phyloP scores from a whole-genome alignment of 495 filamentous ascomycete genomes.

The Oidiodendron maius region DNA sequence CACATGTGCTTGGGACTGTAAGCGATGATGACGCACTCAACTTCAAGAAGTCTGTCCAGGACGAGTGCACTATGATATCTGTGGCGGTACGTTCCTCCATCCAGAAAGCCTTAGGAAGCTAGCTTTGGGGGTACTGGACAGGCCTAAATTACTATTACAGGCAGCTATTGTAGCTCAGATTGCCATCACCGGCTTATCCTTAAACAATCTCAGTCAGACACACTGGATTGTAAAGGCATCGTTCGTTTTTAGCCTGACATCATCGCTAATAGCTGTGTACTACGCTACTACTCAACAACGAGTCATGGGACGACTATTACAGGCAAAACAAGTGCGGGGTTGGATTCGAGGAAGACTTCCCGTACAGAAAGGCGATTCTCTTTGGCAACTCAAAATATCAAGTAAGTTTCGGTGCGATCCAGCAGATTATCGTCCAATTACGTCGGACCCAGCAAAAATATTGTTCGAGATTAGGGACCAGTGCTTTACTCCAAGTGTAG shows the following conservation, averaged over 20 bases:
- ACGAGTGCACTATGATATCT: slow-evolving; percentile 20
- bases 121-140: not conserved
- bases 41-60: not conserved
- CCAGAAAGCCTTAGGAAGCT: too few relatives aligned
- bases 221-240: slow-evolving; percentile 24
- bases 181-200: slow-evolving; percentile 20
- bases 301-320: not conserved
- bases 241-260: slow-evolving; percentile 14
- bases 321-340: not conserved
- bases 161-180: slow-evolving; percentile 28
- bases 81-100: slow-evolving; percentile 15
- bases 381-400: too few relatives aligned
- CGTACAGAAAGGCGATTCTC: too few relatives aligned
- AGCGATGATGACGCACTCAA: too few relatives aligned
- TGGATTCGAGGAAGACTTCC: too few relatives aligned
- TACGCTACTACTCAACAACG: slow-evolving; percentile 11
- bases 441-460: too few relatives aligned
- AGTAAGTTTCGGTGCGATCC: too few relatives aligned
- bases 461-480: too few relatives aligned
- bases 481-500: too few relatives aligned
- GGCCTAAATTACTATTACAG: not conserved
- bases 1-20: too few relatives aligned
- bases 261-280: slow-evolving; percentile 22
- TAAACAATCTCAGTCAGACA: slow-evolving; percentile 15
- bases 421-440: too few relatives aligned